Percentiles rank a stretch among this genome's conserved stretches.
These are phyloP conservation scores for Trebouxia sp. DNA, from an alignment of 139 green algal genomes.

Conservation along the genomic window DNA sequence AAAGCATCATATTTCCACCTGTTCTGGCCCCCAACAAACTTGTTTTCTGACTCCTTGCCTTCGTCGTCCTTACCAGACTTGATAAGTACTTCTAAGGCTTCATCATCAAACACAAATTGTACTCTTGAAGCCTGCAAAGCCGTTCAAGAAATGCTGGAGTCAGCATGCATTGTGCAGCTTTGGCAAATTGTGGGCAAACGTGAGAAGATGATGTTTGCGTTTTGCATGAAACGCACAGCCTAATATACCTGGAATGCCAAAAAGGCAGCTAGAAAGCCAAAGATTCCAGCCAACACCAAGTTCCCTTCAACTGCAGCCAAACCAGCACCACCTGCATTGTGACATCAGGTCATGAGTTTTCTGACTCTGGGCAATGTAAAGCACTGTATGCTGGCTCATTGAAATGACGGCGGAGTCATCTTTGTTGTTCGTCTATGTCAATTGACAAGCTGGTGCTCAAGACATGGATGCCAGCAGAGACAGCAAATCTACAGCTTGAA, in stretches of 20 bases:
- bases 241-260: conserved; percentile 26
- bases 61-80: conserved; percentile 39
- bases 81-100: conserved; percentile 69
- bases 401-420: too few relatives aligned
- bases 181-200: not conserved
- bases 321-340: conserved; percentile 10
- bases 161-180: not conserved
- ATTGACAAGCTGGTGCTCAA: too few relatives aligned
- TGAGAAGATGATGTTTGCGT: not conserved
- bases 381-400: too few relatives aligned
- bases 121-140: conserved; percentile 67
- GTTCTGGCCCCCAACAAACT: conserved; percentile 86
- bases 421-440: too few relatives aligned
- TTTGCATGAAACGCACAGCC: not conserved
- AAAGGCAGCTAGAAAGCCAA: conserved; percentile 25
- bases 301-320: conserved; percentile 18
- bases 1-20: conserved; percentile 84
- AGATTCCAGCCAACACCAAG: conserved; percentile 14
- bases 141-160: not conserved
- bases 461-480: too few relatives aligned
- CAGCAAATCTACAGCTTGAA: too few relatives aligned
- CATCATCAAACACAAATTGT: conserved; percentile 81
- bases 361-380: too few relatives aligned
- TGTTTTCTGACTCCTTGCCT: conserved; percentile 73
- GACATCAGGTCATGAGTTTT: too few relatives aligned